phyloP scores from a whole-genome alignment of 352 stramenopile species.

The Globisporangium megalacanthum region DNA sequence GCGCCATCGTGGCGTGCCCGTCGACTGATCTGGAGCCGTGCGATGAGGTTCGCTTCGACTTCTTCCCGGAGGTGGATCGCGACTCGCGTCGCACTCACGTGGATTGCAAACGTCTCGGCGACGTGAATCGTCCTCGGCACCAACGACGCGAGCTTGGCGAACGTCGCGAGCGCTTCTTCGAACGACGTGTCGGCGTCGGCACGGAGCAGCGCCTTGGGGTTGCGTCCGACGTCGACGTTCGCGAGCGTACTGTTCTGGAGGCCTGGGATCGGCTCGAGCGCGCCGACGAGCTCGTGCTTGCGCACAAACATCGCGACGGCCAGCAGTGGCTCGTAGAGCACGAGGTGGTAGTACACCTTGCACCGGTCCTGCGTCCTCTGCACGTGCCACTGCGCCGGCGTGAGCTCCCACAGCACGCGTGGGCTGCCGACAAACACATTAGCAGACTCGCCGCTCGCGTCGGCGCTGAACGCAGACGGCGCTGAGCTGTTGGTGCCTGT shows the following conservation, averaged over 20 bases:
- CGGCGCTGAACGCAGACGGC: slow-evolving; percentile 23
- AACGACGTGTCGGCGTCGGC: slow-evolving; percentile 44
- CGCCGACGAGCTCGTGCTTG: slow-evolving; percentile 86
- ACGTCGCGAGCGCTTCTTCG: slow-evolving; percentile 45
- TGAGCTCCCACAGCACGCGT: slow-evolving; percentile 60
- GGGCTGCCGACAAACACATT: slow-evolving; percentile 72
- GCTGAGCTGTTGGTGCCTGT: slow-evolving; percentile 19
- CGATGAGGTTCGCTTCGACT: slow-evolving; percentile 57
- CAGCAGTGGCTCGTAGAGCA: slow-evolving; percentile 54
- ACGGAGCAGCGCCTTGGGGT: slow-evolving; percentile 46
- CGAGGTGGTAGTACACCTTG: slow-evolving; percentile 67
- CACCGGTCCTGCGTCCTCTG: slow-evolving; percentile 49
- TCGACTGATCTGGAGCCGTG: slow-evolving; percentile 58
- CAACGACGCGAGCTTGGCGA: slow-evolving; percentile 51
- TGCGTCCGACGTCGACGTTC: slow-evolving; percentile 60
- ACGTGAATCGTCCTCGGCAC: slow-evolving; percentile 53
- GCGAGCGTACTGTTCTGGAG: slow-evolving; percentile 68
- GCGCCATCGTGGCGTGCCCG: slow-evolving; percentile 46
- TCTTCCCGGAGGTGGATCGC: slow-evolving; percentile 70
- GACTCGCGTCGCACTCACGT: slow-evolving; percentile 40
- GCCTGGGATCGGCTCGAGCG: slow-evolving; percentile 66
- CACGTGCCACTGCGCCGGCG: slow-evolving; percentile 42
- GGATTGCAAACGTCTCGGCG: slow-evolving; percentile 56
- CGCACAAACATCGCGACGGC: slow-evolving; percentile 58
- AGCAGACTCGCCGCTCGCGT: slow-evolving; percentile 41